Evolutionary conservation across 176 grass and related monocot species (phyloP).

Genomic region (Ananas comosus): DNA sequence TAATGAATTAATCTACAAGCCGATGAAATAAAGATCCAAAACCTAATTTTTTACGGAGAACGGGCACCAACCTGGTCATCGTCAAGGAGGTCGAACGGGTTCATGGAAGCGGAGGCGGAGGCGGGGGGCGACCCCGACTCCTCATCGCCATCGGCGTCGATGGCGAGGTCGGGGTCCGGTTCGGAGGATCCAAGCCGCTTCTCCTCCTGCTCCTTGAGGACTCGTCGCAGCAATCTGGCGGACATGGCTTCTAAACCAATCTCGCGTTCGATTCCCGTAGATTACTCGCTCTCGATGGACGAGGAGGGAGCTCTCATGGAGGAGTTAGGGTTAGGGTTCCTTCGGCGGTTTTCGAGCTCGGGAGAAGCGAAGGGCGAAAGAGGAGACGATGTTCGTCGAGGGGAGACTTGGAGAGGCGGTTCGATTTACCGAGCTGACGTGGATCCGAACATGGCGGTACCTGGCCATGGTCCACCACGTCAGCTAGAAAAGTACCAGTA

Average conservation of each 20-base stretch:
- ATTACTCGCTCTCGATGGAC: too few relatives aligned
- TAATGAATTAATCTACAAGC: not conserved
- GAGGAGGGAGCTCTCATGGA: too few relatives aligned
- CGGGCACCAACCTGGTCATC: slow-evolving; percentile 32
- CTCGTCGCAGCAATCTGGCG: slow-evolving; percentile 52
- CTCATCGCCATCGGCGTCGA: slow-evolving; percentile 24
- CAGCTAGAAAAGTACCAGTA: too few relatives aligned
- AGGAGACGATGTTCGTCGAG: not conserved
- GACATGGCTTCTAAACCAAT: slow-evolving; percentile 43
- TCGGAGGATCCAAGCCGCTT: slow-evolving; percentile 18
- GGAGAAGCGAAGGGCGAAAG: not conserved
- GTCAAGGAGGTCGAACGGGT: slow-evolving; percentile 83
- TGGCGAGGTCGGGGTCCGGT: slow-evolving; percentile 20
- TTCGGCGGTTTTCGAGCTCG: not conserved
- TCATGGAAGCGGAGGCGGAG: slow-evolving; percentile 26
- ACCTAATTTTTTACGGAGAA: not conserved
- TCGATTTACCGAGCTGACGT: too few relatives aligned
- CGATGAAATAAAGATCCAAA: not conserved
- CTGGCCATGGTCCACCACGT: too few relatives aligned
- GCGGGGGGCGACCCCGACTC: slow-evolving; percentile 19
- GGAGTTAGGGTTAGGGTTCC: slow-evolving; percentile 25
- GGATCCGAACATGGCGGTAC: too few relatives aligned
- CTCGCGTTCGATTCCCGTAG: not conserved
- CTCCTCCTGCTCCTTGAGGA: slow-evolving; percentile 51
- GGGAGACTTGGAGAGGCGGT: not conserved